Percentiles rank a stretch among this genome's conserved stretches.
phyloP scores from a whole-genome alignment of 179 eudicot species.

The Sideroxylon spinosum region DNA sequence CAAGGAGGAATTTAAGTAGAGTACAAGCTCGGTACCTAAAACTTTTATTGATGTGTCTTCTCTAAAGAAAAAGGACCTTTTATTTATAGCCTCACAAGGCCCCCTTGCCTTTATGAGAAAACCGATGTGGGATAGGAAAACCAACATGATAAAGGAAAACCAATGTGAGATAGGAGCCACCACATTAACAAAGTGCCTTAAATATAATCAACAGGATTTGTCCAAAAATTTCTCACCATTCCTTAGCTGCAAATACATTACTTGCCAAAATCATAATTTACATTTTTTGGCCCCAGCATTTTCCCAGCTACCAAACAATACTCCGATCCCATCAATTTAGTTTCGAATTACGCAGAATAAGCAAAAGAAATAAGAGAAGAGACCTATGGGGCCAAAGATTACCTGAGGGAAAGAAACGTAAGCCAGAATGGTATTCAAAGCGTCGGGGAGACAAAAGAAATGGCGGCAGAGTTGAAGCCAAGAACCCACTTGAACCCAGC shows the following conservation, averaged over 20 bases:
- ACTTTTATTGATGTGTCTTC: too few species aligned
- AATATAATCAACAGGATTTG: too few species aligned
- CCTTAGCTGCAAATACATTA: background rate
- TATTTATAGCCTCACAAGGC: too few species aligned
- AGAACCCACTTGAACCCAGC: constrained; percentile 55
- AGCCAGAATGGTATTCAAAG: constrained; percentile 66
- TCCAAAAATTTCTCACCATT: background rate
- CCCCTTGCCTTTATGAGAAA: too few species aligned
- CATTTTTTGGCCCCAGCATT: background rate
- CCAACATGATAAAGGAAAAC: too few species aligned
- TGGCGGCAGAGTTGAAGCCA: constrained; percentile 15
- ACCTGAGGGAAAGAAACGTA: constrained; percentile 78
- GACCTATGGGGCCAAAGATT: constrained; percentile 84
- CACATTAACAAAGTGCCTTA: too few species aligned
- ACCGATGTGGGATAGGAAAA: too few species aligned
- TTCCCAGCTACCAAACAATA: background rate
- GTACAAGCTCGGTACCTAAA: too few species aligned
- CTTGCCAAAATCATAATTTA: background rate
- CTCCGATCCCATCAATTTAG: background rate
- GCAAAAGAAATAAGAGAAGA: background rate
- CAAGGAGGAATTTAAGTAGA: too few species aligned
- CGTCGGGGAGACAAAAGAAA: constrained; percentile 45
- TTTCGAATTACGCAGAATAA: background rate
- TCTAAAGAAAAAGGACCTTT: too few species aligned
- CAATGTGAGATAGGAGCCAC: too few species aligned